phyloP scores from a whole-genome alignment of 192 early-diverging fungal species.

The Pilaira anomala region DNA sequence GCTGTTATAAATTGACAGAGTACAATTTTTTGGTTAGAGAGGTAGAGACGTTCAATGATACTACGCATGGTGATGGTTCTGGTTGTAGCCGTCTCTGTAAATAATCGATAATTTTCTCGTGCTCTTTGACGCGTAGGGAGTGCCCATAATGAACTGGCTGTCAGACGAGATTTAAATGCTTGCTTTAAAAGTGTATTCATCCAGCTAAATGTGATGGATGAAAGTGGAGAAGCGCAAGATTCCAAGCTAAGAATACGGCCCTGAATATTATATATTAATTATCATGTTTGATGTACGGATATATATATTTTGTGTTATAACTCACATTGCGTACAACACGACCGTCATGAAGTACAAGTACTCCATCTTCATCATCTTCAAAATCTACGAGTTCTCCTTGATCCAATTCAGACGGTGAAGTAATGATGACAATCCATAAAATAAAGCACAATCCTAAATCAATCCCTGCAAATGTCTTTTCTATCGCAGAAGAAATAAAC shows the following conservation, averaged over 20 bases:
- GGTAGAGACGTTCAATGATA: conserved; percentile 5
- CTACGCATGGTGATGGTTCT: neutral
- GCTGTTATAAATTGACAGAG: conserved; percentile 29
- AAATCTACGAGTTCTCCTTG: conserved; percentile 30
- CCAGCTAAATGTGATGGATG: conserved; percentile 34
- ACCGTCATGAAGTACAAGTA: conserved; percentile 35
- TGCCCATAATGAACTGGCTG: conserved; percentile 23
- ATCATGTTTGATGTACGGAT: neutral
- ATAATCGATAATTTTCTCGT: conserved; percentile 18
- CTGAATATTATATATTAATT: too few species aligned
- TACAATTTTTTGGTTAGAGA: conserved; percentile 21
- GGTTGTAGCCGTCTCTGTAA: neutral
- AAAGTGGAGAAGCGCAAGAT: conserved; percentile 27
- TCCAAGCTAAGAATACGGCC: conserved; percentile 33
- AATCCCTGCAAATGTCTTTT: conserved; percentile 17
- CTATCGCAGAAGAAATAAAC: conserved; percentile 1
- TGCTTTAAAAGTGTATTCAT: conserved; percentile 25
- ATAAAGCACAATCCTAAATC: conserved; percentile 7
- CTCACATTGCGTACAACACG: conserved; percentile 33
- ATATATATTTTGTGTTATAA: neutral
- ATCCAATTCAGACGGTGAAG: conserved; percentile 27
- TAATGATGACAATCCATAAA: conserved; percentile 23
- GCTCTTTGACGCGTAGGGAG: conserved; percentile 17
- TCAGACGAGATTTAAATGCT: conserved; percentile 8
- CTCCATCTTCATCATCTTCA: conserved; percentile 34